Base-by-base conservation (phyloP, 257 asterid species). In the Fraxinus quadrangulata region DNA sequence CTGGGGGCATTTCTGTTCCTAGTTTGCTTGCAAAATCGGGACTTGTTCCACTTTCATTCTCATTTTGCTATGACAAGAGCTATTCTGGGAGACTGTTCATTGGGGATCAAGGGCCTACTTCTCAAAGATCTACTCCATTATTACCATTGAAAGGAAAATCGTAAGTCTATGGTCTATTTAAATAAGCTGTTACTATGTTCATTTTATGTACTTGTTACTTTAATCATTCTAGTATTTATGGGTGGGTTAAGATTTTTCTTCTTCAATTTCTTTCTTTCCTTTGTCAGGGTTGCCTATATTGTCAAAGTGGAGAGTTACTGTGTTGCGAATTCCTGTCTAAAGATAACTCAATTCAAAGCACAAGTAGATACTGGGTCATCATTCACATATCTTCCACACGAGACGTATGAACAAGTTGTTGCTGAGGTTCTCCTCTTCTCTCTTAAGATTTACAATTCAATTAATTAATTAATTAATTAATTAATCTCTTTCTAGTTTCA, bases 281-380 rank as follows among this genome's bases (percentile, higher is more conserved):
- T 77, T 85, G 56, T 40, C 81, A 87, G 96, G 37, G 24, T 42
- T 19, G 79, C 86, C 23, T 91, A 90, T 78, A 49, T 84, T 36
- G 93, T 91, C 72, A 87, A 87, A 85, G 90, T 91, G 73, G 92
- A 89, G 75, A 75, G 67, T 42, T 88, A 70, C 80, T 91, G 94
- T 82, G 80, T 93, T 70, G 96, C 87, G 51, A 81, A 79, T 82
- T 83, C 82, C 70, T 90, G 96, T 80, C 78, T 86, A n/a, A 84
- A 84, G 81, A 82, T 83, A 75, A 84, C 90, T 73, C 94, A 89
- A 47, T 83, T 82, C 83, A 77, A 78, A 77, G 90, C 87, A 59
- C 90, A 78, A 78, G 90, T 93, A 17, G 98, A 93, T 78, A 90
- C 95, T 34, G 97, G 97, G 17, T 84, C 97, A 31, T 91, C 97